A percentile compares a stretch with the other conserved stretches of the same genome.
Conservation (phyloP, 2,329 filamentous ascomycete species). For the Akanthomyces uredinophilus region DNA sequence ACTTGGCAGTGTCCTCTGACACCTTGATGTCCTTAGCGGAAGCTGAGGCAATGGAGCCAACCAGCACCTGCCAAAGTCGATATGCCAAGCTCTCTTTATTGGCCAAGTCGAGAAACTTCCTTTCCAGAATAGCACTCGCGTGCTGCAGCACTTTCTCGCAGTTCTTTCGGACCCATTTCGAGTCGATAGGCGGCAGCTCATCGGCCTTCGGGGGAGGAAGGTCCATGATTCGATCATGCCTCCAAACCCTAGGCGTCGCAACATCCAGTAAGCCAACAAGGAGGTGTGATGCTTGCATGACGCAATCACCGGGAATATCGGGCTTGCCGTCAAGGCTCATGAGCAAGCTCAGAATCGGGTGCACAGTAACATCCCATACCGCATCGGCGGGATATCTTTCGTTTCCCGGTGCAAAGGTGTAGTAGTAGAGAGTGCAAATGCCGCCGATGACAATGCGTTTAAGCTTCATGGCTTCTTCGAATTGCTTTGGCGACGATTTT, state of each 20-base stretch:
- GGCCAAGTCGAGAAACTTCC: constrained; percentile 57
- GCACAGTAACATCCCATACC: constrained; percentile 74
- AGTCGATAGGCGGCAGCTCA: constrained; percentile 80
- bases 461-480: constrained; percentile 45
- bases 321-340: constrained; percentile 35
- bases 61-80: constrained; percentile 56
- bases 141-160: constrained; percentile 59
- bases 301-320: constrained; percentile 42
- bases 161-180: constrained; percentile 80
- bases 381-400: constrained; percentile 62
- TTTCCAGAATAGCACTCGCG: constrained; percentile 55
- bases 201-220: constrained; percentile 53
- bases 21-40: constrained; percentile 85
- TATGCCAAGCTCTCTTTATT: constrained; percentile 49
- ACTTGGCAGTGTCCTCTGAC: constrained; percentile 74
- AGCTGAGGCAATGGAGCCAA: constrained; percentile 60
- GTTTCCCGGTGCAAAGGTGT: constrained; percentile 68
- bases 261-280: constrained; percentile 65
- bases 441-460: constrained; percentile 57
- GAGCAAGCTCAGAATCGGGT: constrained; percentile 55
- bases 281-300: constrained; percentile 60
- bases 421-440: constrained; percentile 78
- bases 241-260: constrained; percentile 60
- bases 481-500: constrained; percentile 51
- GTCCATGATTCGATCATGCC: constrained; percentile 64